Percentiles rank a stretch among this genome's conserved stretches.
Evolutionary conservation across 2,329 filamentous ascomycete genomes (phyloP).

Genomic region (Colletotrichum orchidophilum): DNA sequence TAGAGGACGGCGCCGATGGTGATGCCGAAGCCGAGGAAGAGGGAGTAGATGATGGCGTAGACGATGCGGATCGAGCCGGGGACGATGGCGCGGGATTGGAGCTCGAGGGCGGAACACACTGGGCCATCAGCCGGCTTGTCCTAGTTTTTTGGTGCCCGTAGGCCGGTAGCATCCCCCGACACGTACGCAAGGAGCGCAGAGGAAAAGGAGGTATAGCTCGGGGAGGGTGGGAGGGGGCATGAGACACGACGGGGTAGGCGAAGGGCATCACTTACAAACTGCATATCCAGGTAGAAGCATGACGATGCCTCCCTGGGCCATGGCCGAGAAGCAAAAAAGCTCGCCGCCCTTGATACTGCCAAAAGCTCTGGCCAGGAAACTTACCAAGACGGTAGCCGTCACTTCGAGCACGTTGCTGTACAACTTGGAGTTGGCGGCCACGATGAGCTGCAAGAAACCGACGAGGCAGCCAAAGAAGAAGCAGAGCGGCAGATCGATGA

Average conservation of each 20-base stretch:
- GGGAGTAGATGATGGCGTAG: slow-evolving; percentile 78
- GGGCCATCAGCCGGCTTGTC: slow-evolving; percentile 46
- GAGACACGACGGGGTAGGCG: neutral
- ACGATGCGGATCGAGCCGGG: slow-evolving; percentile 79
- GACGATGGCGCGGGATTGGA: slow-evolving; percentile 75
- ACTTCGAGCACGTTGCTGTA: slow-evolving; percentile 75
- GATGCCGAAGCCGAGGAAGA: slow-evolving; percentile 78
- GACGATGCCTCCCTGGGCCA: slow-evolving; percentile 72
- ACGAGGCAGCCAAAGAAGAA: slow-evolving; percentile 77
- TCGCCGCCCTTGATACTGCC: slow-evolving; percentile 63
- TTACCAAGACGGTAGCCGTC: slow-evolving; percentile 67
- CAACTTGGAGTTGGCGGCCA: slow-evolving; percentile 74
- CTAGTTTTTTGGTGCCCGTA: neutral
- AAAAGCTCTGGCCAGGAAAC: slow-evolving; percentile 70
- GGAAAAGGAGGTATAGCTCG: slow-evolving; percentile 29
- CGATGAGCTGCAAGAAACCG: slow-evolving; percentile 74
- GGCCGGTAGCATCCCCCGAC: neutral
- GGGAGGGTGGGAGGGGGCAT: neutral
- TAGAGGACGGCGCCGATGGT: slow-evolving; percentile 73
- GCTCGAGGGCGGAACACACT: slow-evolving; percentile 64
- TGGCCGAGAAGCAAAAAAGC: slow-evolving; percentile 72
- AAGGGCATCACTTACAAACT: slow-evolving; percentile 54
- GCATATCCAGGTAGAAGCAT: slow-evolving; percentile 73
- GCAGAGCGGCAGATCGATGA: slow-evolving; percentile 76
- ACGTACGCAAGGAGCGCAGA: slow-evolving; percentile 38